These are phyloP conservation scores for Achlya hypogyna DNA, from an alignment of 352 stramenopile species.

Conservation along the genomic window DNA sequence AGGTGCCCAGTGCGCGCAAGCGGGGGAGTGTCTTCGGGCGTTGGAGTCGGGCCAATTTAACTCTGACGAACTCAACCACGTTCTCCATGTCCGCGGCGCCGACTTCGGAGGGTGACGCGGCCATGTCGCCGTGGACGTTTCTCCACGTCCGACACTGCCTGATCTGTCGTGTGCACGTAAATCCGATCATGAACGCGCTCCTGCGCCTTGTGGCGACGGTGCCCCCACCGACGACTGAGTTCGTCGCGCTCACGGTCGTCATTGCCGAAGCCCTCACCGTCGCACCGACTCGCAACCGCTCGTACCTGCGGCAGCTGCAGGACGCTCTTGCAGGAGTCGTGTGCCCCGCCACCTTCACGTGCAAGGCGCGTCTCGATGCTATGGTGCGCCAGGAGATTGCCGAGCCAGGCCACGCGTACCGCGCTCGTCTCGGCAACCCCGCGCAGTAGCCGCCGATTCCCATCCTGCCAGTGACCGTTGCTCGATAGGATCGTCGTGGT, in stretches of 20 bases:
- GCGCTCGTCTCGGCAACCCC: background rate
- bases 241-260: background rate
- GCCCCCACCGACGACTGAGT: background rate
- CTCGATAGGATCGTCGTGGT: too few relatives aligned
- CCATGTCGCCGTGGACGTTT: background rate
- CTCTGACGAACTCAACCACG: background rate
- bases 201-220: background rate
- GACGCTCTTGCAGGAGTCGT: background rate
- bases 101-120: background rate
- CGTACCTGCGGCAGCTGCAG: background rate
- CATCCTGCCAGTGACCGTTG: too few relatives aligned
- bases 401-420: slow-evolving; percentile 15
- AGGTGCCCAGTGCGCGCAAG: too few relatives aligned
- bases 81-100: background rate
- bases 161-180: background rate
- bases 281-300: background rate
- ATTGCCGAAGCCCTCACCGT: background rate
- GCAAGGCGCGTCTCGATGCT: slow-evolving; percentile 18
- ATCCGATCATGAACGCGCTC: background rate
- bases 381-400: slow-evolving; percentile 18
- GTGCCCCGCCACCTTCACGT: slow-evolving; percentile 13
- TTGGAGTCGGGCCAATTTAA: background rate
- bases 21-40: background rate
- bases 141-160: background rate
- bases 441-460: background rate